These are phyloP conservation scores for Eremothecium coryli DNA, from an alignment of 1,139 yeast species.

Conservation along the genomic window DNA sequence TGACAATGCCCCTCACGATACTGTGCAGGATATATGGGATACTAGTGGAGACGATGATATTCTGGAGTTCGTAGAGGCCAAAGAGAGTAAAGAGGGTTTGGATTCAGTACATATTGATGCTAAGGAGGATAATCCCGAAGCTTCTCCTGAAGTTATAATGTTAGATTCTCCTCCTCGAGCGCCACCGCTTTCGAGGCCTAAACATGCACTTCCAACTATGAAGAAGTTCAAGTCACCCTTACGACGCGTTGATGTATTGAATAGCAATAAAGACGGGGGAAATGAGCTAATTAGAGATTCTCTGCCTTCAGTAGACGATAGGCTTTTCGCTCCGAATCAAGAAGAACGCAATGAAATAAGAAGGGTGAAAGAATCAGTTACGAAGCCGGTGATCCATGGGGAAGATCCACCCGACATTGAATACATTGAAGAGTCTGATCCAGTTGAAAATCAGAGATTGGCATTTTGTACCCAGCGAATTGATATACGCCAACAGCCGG, in stretches of 20 bases:
- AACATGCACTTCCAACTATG: neutral
- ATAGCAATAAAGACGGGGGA: neutral
- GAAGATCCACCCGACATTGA: neutral
- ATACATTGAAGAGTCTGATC: neutral
- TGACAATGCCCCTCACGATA: conserved; percentile 5
- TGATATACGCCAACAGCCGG: too few relatives aligned
- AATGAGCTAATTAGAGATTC: too few relatives aligned
- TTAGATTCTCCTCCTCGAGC: neutral
- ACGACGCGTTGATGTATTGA: neutral
- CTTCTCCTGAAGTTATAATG: neutral
- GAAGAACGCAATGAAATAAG: neutral
- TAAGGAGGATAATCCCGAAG: neutral
- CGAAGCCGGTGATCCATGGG: too few relatives aligned
- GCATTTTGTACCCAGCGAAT: conserved; percentile 10
- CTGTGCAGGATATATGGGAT: conserved; percentile 7
- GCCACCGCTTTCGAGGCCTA: too few relatives aligned
- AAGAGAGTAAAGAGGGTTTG: conserved; percentile 15
- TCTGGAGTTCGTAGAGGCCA: conserved; percentile 8
- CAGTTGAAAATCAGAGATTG: conserved; percentile 12
- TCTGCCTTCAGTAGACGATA: too few relatives aligned
- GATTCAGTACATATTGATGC: conserved; percentile 5
- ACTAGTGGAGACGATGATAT: conserved; percentile 9
- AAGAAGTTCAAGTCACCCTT: neutral
- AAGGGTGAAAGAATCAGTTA: neutral
- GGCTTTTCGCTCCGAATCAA: neutral